Evolutionary conservation across 176 grass and related monocot species (phyloP), one percentile per base, ranked within the genome.

Genomic region (Thinopyrum elongatum): DNA sequence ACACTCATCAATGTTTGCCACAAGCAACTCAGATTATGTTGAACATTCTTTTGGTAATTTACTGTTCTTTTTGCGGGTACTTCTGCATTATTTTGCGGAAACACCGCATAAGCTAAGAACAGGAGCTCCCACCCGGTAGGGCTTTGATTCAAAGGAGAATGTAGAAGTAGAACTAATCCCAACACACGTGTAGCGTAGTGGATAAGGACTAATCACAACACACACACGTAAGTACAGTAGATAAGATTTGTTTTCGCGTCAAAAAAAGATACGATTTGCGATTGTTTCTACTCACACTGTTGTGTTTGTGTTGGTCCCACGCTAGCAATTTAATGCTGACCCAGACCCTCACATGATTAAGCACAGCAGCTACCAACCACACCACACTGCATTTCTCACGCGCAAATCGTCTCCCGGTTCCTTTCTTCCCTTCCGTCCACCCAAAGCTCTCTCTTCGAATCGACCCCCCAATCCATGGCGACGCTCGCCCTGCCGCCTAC

Each of bases 401-500:
- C 80, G 59, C 81, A 80, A 47, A 87, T 80, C 89, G 7, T 22
- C 59, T 74, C 33, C 15, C 67, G 34, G 15, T 60, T 55, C 81
- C 62, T 81, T 60, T 80, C 85, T 75, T 80, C 28, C 61, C 60
- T 35, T 68, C 12, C 72, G 76, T 49, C 72, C 69, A 69, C 81
- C 81, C 19, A 14, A 26, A 81, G 21, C 44, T 36, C 68, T 10
- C 69, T 28, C 68, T 5, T 62, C 82, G 36, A 21, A 31, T 78
- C 76, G 8, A 23, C 21, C n/a, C 28, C 49, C 81, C 53, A 58
- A 57, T 58, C 53, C 81, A 91, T 91, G 89, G 82, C 89, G 8
- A 84, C 77, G 70, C 39, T 88, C 62, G 12, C 89, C 23, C 10
- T 84, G 81, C 76, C 38, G 82, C 70, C 51, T 25, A 30, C 51